Evolutionary conservation across 1,284 basidiomycete genomes (phyloP).

Genomic region (Ceratobasidium sp.): DNA sequence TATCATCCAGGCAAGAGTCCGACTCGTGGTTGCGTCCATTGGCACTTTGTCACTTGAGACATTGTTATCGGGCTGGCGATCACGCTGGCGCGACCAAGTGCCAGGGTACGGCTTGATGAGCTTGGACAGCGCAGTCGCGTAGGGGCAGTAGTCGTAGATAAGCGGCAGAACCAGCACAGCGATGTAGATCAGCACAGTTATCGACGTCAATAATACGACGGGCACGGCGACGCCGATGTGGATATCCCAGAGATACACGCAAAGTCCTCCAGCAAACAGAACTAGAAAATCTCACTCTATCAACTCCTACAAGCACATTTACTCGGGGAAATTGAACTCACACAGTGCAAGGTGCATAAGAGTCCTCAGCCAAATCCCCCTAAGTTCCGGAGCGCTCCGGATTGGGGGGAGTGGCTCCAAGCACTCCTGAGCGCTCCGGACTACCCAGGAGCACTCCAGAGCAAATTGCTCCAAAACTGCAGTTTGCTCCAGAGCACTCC

Average conservation of each 20-base stretch:
- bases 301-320: too few relatives aligned
- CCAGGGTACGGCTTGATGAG: not conserved
- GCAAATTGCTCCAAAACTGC: too few relatives aligned
- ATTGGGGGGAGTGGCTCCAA: too few relatives aligned
- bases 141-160: not conserved
- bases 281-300: not conserved
- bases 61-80: too few relatives aligned
- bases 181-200: not conserved
- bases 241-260: not conserved
- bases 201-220: not conserved
- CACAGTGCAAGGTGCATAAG: constrained; percentile 11
- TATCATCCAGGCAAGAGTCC: constrained; percentile 7
- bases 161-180: not conserved
- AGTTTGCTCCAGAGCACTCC: too few relatives aligned
- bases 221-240: not conserved
- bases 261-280: not conserved
- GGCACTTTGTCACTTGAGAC: not conserved
- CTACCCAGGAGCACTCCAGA: too few relatives aligned
- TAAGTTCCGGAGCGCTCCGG: too few relatives aligned
- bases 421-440: too few relatives aligned
- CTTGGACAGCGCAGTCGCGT: not conserved
- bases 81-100: not conserved
- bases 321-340: not conserved
- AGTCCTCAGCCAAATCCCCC: too few relatives aligned
- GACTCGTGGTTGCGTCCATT: constrained; percentile 11